These are phyloP conservation scores for Helicocarpus griseus DNA, from an alignment of 2,329 filamentous ascomycete species.

Conservation along the genomic window DNA sequence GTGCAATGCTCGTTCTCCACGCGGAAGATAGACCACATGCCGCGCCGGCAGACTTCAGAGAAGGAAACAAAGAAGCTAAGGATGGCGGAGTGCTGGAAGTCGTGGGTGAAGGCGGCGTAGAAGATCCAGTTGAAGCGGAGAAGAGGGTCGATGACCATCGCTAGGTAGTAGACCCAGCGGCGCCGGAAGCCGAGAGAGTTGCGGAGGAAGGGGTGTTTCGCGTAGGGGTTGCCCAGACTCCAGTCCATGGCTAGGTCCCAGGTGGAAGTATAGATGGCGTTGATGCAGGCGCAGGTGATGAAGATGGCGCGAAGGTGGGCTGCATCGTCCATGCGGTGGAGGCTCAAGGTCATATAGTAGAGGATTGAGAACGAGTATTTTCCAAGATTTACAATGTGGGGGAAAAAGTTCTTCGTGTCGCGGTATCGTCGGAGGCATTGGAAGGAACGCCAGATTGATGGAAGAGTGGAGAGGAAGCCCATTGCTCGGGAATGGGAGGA, in stretches of 20 bases:
- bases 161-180: constrained; percentile 73
- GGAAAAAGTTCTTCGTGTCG: constrained; percentile 80
- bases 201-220: constrained; percentile 59
- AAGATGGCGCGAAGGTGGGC: constrained; percentile 57
- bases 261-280: constrained; percentile 71
- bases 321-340: constrained; percentile 66
- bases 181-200: constrained; percentile 70
- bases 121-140: constrained; percentile 92
- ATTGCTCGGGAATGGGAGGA: constrained; percentile 73
- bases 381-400: constrained; percentile 82
- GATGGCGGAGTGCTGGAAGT: constrained; percentile 72
- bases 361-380: constrained; percentile 84
- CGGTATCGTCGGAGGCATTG: constrained; percentile 85
- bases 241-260: constrained; percentile 98
- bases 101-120: constrained; percentile 72
- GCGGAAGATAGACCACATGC: constrained; percentile 84
- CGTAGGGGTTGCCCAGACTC: constrained; percentile 71
- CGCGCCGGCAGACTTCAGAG: constrained; percentile 71
- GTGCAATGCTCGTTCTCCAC: constrained; percentile 97
- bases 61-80: constrained; percentile 71
- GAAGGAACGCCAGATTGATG: constrained; percentile 79
- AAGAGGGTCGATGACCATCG: constrained; percentile 74
- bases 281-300: constrained; percentile 70
- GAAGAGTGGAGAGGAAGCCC: constrained; percentile 75
- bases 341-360: constrained; percentile 65